Evolutionary conservation across 352 stramenopile species (phyloP), one percentile per base, ranked within the genome.

Genomic region (Bremia lactucae): DNA sequence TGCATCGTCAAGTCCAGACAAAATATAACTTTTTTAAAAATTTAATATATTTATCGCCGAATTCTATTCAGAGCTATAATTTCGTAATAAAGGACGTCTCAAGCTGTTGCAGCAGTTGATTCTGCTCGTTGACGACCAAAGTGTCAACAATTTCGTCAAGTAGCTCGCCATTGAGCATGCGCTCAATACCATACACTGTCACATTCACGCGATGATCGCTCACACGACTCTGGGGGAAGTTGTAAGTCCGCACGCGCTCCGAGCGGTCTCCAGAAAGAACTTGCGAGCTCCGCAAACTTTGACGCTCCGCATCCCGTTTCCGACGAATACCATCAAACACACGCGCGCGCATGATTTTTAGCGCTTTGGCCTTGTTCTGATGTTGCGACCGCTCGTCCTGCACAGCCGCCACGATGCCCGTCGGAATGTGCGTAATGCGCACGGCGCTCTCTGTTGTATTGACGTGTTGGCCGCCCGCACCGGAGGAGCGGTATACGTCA

Each of bases 211-310:
- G 81, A 70, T 98, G 95, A 64, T 98, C 95, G 33, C 87, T 96
- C 39, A 98, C 83, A 36, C 94, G 83, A 68, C 95, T 95, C 55
- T 98, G 93, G 3, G 86, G 81, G 51, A 94, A 99, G 68, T 99
- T 99, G 81, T 99, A 99, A 18, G 96, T 99, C 42, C 95, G 78
- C 31, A 99, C 96, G 38, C 97, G 97, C 68, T 98, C 95, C 1
- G 74, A 96, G 26, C 96, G 72, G 20, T 97, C 91, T 23, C 95
- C 95, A 0, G 91, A 98, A 23, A 93, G 94, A 33, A 98, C 89
- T 59, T 98, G 89, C 16, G 69, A 83, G 26, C 63, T 72, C 15
- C 84, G 72, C 62, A 91, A 62, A 7, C 36, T 66, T 36, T 85
- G 62, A 21, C 66, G 68, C 52, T 80, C 68, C 21, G 64, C 48